Percentiles rank a stretch among this genome's conserved stretches.
Conservation (phyloP, 2,329 filamentous ascomycete genomes). For the Aspergillus fumigatus region DNA sequence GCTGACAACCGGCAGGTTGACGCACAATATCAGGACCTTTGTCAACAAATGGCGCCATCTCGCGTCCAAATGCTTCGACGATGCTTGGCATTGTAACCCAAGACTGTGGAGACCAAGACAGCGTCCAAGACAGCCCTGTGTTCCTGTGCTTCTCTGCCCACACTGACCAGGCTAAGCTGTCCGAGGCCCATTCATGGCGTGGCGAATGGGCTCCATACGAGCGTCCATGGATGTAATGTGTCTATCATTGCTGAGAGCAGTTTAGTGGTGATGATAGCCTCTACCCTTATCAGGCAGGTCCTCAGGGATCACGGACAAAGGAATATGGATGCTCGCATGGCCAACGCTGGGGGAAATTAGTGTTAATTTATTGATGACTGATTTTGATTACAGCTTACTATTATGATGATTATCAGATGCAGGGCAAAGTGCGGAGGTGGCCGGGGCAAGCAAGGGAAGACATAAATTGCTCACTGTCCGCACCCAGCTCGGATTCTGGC, state of each 20-base stretch:
- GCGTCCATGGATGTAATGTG: background rate
- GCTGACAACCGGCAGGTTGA: background rate
- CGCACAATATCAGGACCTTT: background rate
- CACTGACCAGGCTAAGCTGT: background rate
- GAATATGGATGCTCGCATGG: background rate
- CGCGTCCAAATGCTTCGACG: background rate
- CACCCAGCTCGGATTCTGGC: background rate
- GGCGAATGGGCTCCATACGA: background rate
- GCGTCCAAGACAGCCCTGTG: background rate
- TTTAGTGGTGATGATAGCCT: background rate
- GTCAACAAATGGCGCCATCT: background rate
- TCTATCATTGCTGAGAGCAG: conserved; percentile 4
- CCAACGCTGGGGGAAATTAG: background rate
- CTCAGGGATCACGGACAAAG: background rate
- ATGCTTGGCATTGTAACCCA: conserved; percentile 20
- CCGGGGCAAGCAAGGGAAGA: background rate
- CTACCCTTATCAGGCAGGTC: conserved; percentile 1
- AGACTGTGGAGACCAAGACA: conserved; percentile 1
- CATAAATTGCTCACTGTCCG: background rate
- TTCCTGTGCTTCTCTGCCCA: background rate
- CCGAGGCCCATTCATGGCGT: background rate
- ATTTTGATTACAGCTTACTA: background rate
- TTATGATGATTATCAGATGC: background rate
- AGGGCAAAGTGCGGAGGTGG: background rate
- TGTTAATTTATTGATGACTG: background rate